Base-by-base conservation (phyloP, 805 yeast genomes). In the Alloascoidea hylecoeti region DNA sequence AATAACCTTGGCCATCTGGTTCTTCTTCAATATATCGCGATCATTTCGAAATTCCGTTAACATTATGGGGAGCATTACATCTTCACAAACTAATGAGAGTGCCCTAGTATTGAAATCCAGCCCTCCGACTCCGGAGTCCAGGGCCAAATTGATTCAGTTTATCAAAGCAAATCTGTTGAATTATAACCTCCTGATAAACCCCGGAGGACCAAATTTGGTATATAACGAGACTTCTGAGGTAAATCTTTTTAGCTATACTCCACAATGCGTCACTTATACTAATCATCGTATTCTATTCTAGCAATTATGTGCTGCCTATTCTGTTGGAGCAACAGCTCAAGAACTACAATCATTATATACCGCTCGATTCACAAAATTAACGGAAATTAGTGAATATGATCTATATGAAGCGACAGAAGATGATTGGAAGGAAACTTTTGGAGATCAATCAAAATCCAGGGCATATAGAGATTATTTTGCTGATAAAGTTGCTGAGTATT, bases 341-440 rank as follows among this genome's bases (percentile, higher is more conserved):
- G 50, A 50, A 16, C 43, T 61, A 28, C 41, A 46, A 3, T 43
- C 40, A 1, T 37, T 56, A 3, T 61, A 45, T 38, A 64, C 60
- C 37, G 39, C 41, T 16, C 41, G 39, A 5, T 46, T 48, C 12
- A 35, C 40, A 17, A 14, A 42, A 2, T 45, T 55, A 19, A 49
- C 39, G 6, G 42, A 32, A 4, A 60, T 65, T 64, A 49, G 56
- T n/a, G 63, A 58, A 28, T 64, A 59, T 36, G 47, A 49, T 33
- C 63, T 65, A 0, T 47, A 49, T 12, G 66, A 55, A 27, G 58
- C 61, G 16, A 56, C 61, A 0, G 51, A 46, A 34, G 52, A 49
- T 27, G 58, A 58, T 16, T 50, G 62, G 44, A 38, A 41, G 13
- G 49, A 50, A 15, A 51, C 46, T 28, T 43, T 45, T 17, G 63